Evolutionary conservation across 306 rosid species (phyloP).

Genomic region (Benincasa hispida): DNA sequence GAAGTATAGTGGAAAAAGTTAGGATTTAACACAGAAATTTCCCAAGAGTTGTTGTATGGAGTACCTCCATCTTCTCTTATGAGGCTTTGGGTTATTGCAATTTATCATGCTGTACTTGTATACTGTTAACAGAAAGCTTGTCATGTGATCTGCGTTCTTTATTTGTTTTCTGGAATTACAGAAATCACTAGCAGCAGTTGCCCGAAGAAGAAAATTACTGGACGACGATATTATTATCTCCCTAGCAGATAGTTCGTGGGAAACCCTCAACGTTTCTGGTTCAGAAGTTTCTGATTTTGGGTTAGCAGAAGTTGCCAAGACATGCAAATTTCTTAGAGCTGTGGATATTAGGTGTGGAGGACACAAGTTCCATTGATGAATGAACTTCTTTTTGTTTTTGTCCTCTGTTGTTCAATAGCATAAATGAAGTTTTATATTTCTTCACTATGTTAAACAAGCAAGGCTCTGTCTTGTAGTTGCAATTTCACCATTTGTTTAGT

Average conservation of each 20-base stretch:
- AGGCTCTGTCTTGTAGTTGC: neutral
- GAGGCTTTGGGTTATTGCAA: neutral
- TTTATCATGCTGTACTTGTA: neutral
- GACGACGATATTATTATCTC: constrained; percentile 59
- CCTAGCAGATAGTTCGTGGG: constrained; percentile 72
- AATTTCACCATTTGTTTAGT: neutral
- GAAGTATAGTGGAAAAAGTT: neutral
- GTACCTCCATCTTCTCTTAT: neutral
- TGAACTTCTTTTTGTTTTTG: neutral
- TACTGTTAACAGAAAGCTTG: neutral
- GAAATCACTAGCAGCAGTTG: constrained; percentile 61
- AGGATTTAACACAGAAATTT: neutral
- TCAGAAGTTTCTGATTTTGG: constrained; percentile 84
- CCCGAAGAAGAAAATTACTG: constrained; percentile 64
- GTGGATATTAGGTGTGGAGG: constrained; percentile 62
- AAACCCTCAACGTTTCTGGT: constrained; percentile 62
- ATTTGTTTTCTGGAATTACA: constrained; percentile 18
- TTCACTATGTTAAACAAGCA: neutral
- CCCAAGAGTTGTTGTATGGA: neutral
- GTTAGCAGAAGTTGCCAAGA: constrained; percentile 46
- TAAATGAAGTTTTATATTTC: neutral
- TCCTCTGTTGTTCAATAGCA: neutral
- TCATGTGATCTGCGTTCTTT: neutral
- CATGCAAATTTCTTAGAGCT: constrained; percentile 52
- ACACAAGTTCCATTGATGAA: neutral